phyloP scores from a whole-genome alignment of 2,329 filamentous ascomycete species.

The Arthrinium puccinioides region DNA sequence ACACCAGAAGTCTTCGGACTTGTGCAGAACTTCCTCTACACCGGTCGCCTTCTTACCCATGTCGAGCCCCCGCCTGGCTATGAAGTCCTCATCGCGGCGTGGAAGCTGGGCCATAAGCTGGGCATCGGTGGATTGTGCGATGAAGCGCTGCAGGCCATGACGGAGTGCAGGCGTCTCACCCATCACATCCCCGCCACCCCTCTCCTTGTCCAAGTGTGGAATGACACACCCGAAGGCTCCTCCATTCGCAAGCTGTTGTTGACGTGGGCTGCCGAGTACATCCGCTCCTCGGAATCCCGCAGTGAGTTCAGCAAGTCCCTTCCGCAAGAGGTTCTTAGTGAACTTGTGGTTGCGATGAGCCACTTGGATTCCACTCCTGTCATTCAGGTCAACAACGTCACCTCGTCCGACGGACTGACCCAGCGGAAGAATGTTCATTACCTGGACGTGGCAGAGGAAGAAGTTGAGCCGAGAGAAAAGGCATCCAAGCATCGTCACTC shows the following conservation, averaged over 20 bases:
- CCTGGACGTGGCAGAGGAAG: conserved; percentile 33
- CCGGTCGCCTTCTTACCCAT: conserved; percentile 36
- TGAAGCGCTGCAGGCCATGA: conserved; percentile 49
- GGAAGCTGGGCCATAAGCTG: conserved; percentile 48
- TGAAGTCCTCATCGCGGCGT: conserved; percentile 46
- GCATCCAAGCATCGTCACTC: conserved; percentile 32
- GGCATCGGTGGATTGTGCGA: conserved; percentile 49
- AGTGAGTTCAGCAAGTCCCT: conserved; percentile 53
- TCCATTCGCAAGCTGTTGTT: conserved; percentile 51
- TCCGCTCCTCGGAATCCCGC: conserved; percentile 47
- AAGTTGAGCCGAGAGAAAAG: conserved; percentile 25
- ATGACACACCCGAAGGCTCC: conserved; percentile 53
- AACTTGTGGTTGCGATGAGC: conserved; percentile 56
- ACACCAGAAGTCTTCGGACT: conserved; percentile 45
- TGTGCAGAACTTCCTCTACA: conserved; percentile 48
- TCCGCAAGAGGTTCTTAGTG: conserved; percentile 54
- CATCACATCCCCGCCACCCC: conserved; percentile 50
- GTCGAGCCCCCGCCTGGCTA: conserved; percentile 39
- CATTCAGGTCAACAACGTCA: conserved; percentile 19
- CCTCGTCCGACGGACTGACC: conserved; percentile 10
- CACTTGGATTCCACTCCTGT: conserved; percentile 36
- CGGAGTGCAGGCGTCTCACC: conserved; percentile 44
- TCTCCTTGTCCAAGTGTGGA: conserved; percentile 54
- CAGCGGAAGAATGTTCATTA: conserved; percentile 42
- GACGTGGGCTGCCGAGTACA: conserved; percentile 57